phyloP scores from a whole-genome alignment of 306 rosid genomes.

The Rubus idaeus region DNA sequence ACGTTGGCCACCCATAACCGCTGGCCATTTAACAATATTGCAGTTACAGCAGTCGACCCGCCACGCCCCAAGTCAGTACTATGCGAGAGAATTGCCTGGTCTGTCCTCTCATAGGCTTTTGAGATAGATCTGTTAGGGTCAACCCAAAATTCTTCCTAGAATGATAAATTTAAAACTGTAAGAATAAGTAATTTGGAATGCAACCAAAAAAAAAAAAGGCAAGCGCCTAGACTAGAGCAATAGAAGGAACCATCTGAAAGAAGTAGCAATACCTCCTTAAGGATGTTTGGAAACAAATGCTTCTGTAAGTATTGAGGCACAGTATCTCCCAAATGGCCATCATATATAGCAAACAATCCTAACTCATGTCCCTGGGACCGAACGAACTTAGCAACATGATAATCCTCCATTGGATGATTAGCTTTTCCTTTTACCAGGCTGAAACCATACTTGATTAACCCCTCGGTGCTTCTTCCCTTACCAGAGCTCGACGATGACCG shows the following conservation, averaged over 20 bases:
- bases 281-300: slow-evolving; percentile 73
- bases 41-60: slow-evolving; percentile 96
- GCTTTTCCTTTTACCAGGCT: slow-evolving; percentile 88
- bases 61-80: slow-evolving; percentile 96
- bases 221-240: slow-evolving; percentile 13
- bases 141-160: slow-evolving; percentile 82
- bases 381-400: slow-evolving; percentile 87
- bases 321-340: slow-evolving; percentile 86
- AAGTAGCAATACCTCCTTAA: slow-evolving; percentile 61
- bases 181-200: slow-evolving; percentile 10
- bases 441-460: slow-evolving; percentile 81
- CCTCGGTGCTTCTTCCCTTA: slow-evolving; percentile 69
- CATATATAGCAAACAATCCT: slow-evolving; percentile 91
- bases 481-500: slow-evolving; percentile 75
- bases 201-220: neutral
- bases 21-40: slow-evolving; percentile 70
- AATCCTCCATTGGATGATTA: slow-evolving; percentile 98
- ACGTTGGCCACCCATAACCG: slow-evolving; percentile 78
- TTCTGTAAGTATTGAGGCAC: slow-evolving; percentile 90
- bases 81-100: slow-evolving; percentile 80
- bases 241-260: slow-evolving; percentile 12
- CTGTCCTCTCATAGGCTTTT: slow-evolving; percentile 86
- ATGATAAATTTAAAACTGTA: slow-evolving; percentile 24
- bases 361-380: slow-evolving; percentile 61
- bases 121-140: slow-evolving; percentile 71